Evolutionary conservation across 2,329 filamentous ascomycete species (phyloP).

Genomic region (Pseudogymnoascus sp.): DNA sequence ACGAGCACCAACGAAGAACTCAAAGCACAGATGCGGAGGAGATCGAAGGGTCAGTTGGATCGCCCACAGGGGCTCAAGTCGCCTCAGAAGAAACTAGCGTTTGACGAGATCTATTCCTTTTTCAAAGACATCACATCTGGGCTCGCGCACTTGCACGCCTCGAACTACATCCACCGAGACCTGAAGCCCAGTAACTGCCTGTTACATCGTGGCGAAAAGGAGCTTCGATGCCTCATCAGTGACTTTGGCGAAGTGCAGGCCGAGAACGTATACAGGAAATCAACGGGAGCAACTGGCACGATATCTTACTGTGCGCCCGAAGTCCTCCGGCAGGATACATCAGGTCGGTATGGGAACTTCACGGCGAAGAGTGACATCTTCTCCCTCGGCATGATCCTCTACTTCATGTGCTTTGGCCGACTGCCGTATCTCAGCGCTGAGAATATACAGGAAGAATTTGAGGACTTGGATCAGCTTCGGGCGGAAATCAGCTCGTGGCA

Average conservation of each 20-base stretch:
- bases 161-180: conserved; percentile 93
- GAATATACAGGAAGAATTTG: conserved; percentile 78
- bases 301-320: conserved; percentile 97
- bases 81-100: conserved; percentile 40
- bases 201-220: conserved; percentile 64
- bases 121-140: conserved; percentile 94
- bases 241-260: conserved; percentile 96
- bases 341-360: conserved; percentile 71
- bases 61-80: conserved; percentile 32
- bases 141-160: conserved; percentile 77
- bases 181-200: conserved; percentile 95
- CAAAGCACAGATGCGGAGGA: conserved; percentile 77
- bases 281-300: conserved; percentile 87
- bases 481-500: conserved; percentile 81
- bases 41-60: conserved; percentile 70
- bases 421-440: conserved; percentile 83
- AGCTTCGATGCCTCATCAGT: conserved; percentile 77
- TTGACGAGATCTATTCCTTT: conserved; percentile 94
- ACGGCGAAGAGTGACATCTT: conserved; percentile 98
- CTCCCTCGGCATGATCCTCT: conserved; percentile 94
- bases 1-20: conserved; percentile 69
- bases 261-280: conserved; percentile 72
- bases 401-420: conserved; percentile 92
- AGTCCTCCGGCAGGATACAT: conserved; percentile 62
- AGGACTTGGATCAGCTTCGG: conserved; percentile 78